Evolutionary conservation across 2,329 filamentous ascomycete genomes (phyloP).

Genomic region (Scorias spongiosa): DNA sequence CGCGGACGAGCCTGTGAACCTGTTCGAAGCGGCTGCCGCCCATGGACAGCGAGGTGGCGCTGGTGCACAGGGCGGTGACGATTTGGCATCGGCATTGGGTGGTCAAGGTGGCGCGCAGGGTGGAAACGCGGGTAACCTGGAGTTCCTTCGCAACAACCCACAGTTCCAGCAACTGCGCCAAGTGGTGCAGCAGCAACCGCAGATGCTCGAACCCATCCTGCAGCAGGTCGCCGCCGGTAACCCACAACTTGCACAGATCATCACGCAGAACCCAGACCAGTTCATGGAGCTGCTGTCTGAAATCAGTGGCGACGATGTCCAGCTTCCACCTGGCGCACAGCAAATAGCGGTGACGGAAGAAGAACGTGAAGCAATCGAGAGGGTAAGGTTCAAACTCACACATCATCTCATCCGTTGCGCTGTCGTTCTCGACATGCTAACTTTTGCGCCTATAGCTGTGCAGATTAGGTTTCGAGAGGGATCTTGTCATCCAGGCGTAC

Average conservation of each 20-base stretch:
- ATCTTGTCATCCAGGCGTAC: constrained; percentile 92
- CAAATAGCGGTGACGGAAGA: constrained; percentile 87
- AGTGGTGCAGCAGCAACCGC: constrained; percentile 91
- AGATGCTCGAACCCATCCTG: constrained; percentile 96
- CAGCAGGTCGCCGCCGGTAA: constrained; percentile 93
- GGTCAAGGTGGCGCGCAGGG: constrained; percentile 32
- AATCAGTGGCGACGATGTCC: constrained; percentile 65
- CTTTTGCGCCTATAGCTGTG: constrained; percentile 47
- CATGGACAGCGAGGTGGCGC: constrained; percentile 36
- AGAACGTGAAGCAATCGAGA: constrained; percentile 91
- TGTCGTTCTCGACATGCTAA: neutral
- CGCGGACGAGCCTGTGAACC: constrained; percentile 57
- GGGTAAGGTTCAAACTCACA: constrained; percentile 42
- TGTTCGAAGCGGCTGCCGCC: constrained; percentile 89
- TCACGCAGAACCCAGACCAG: constrained; percentile 80
- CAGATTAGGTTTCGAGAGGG: constrained; percentile 80
- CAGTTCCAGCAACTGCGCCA: constrained; percentile 97
- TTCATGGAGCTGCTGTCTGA: constrained; percentile 85
- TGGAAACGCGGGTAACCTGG: constrained; percentile 52
- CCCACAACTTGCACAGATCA: constrained; percentile 83
- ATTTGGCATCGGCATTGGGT: constrained; percentile 26
- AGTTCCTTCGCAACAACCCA: constrained; percentile 86
- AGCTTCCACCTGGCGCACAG: constrained; percentile 75
- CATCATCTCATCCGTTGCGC: neutral
- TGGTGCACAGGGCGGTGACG: constrained; percentile 25